These are phyloP conservation scores for Phanerochaete sordida DNA, from an alignment of 768 basidiomycete species.

Conservation along the genomic window DNA sequence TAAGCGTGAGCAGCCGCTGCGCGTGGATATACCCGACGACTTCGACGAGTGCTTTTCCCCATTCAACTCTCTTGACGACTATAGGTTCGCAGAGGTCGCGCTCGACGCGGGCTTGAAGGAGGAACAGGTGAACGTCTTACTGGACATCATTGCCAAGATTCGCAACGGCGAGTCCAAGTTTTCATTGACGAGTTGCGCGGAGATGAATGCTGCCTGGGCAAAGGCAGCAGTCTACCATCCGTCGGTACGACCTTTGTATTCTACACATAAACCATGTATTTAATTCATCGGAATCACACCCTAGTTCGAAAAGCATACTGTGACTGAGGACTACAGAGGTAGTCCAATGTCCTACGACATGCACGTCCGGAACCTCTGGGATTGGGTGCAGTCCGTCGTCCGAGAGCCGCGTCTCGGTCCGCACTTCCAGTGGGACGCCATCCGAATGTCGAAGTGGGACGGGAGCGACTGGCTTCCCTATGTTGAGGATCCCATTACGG, in stretches of 20 bases:
- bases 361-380: conserved; percentile 12
- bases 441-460: conserved; percentile 9
- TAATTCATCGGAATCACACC: not conserved
- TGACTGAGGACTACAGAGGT: not conserved
- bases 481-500: conserved; percentile 15
- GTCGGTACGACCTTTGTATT: conserved; percentile 2
- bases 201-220: conserved; percentile 2
- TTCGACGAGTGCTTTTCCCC: not conserved
- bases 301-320: conserved; percentile 1
- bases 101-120: not conserved
- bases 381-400: conserved; percentile 5
- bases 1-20: not conserved
- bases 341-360: not conserved
- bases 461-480: conserved; percentile 6
- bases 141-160: conserved; percentile 1
- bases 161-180: not conserved
- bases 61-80: conserved; percentile 7
- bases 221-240: conserved; percentile 5
- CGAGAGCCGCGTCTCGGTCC: conserved; percentile 10
- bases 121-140: not conserved
- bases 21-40: not conserved
- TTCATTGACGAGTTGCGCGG: not conserved
- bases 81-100: conserved; percentile 13
- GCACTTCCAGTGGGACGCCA: conserved; percentile 14
- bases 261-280: not conserved